Base-by-base conservation (phyloP, 192 early-diverging fungal species). In the Coemansia sp. region DNA sequence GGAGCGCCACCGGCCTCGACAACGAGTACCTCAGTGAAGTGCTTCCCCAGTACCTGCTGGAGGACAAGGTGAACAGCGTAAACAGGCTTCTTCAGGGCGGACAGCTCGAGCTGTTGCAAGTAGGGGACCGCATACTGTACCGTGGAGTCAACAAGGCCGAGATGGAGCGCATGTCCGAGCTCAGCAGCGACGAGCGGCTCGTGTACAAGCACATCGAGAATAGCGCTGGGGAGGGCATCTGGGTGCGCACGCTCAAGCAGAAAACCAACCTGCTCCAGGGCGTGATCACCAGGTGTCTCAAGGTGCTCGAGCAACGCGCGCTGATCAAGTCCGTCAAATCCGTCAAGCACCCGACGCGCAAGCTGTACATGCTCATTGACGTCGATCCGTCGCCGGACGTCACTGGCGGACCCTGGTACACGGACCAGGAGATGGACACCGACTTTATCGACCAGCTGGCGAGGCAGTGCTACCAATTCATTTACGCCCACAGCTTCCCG, bases 361-460 rank as follows among this genome's bases (percentile, higher is more conserved):
- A 95, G 59, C 81, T 93, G 20, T 96, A 95, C 65, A 95, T 98
- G 91, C 82, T 97, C 10, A 88, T 82, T 63, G 87, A 94, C 49
- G 55, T 95, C 20, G 85, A 86, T 5, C 94, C 95, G 5, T 93
- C 91, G 7, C 83, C 84, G 20, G 95, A 96, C 53, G 83, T 97
- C 25, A 95, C 95, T 14, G 95, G 95, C 63, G 93, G 95, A 10
- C 86, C 90, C 9, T 98, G 91, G 91, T 98, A 92, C 71, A 93
- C 91, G 7, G 93, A 95, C 82, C 88, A 94, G 59, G 92, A 93
- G 65, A 79, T 97, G 67, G 95, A 96, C 83, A 85, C 85, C 5
- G 90, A 93, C 23, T 98, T 97, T 70, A 94, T 97, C 60, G 89
- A 95, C 36, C 86, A 85, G 62, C 66, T 98, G 23, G 84, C 88